Evolutionary conservation across 768 basidiomycete species (phyloP).

Genomic region (Termitomyces sp.): DNA sequence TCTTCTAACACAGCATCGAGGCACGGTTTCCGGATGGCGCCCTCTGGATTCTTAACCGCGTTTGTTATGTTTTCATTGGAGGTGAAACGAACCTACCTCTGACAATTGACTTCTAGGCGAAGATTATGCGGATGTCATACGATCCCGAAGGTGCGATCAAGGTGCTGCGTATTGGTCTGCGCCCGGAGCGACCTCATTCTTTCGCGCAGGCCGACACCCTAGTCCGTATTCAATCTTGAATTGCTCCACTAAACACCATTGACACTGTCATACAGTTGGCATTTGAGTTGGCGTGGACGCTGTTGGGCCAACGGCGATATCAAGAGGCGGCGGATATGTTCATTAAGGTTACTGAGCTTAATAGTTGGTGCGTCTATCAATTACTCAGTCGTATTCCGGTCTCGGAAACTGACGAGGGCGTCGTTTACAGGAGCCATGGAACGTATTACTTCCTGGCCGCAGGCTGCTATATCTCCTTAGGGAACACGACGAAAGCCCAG

Average conservation of each 20-base stretch:
- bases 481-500: constrained; percentile 56
- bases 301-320: constrained; percentile 61
- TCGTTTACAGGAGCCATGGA: constrained; percentile 63
- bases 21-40: constrained; percentile 61
- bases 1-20: constrained; percentile 39
- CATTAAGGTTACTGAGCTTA: constrained; percentile 58
- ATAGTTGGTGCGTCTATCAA: constrained; percentile 51
- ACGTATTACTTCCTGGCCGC: constrained; percentile 79
- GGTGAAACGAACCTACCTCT: background rate
- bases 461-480: constrained; percentile 63
- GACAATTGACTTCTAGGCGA: background rate
- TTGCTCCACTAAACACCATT: background rate
- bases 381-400: too few relatives aligned
- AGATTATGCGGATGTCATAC: constrained; percentile 13
- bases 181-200: constrained; percentile 43
- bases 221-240: constrained; percentile 32
- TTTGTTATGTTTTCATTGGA: constrained; percentile 19
- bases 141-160: constrained; percentile 64
- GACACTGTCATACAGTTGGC: constrained; percentile 39
- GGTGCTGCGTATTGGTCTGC: constrained; percentile 55
- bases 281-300: constrained; percentile 78
- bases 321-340: constrained; percentile 67
- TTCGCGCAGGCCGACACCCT: constrained; percentile 75
- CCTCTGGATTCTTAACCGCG: constrained; percentile 72
- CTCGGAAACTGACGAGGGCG: background rate